These are phyloP conservation scores for Lanmaoa rubissima DNA, from an alignment of 768 basidiomycete species.

Conservation along the genomic window DNA sequence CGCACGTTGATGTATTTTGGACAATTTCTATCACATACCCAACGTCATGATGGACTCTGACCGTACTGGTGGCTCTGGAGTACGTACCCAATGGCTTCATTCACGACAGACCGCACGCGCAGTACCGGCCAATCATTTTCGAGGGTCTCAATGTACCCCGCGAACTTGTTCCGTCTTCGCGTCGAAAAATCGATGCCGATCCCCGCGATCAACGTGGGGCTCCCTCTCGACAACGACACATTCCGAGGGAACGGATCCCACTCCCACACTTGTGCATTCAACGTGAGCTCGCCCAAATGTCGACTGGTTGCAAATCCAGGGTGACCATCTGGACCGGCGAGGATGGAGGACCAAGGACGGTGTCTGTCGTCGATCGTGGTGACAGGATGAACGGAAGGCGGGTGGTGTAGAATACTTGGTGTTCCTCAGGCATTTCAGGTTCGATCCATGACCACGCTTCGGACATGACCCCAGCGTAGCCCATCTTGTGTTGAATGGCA, in stretches of 20 bases:
- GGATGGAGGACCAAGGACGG: conserved; percentile 60
- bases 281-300: conserved; percentile 37
- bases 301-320: conserved; percentile 44
- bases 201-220: conserved; percentile 46
- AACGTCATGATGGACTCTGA: neutral
- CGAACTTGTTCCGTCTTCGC: conserved; percentile 61
- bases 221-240: conserved; percentile 4
- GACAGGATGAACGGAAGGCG: conserved; percentile 52
- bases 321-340: conserved; percentile 43
- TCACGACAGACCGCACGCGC: conserved; percentile 39
- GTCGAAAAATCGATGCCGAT: conserved; percentile 62
- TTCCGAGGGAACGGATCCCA: conserved; percentile 55
- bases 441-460: conserved; percentile 40
- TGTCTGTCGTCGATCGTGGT: conserved; percentile 49
- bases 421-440: conserved; percentile 48
- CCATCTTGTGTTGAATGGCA: conserved; percentile 47
- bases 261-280: conserved; percentile 44
- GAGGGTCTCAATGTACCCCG: conserved; percentile 44
- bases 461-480: conserved; percentile 37
- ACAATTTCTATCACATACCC: conserved; percentile 47
- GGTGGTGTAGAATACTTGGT: conserved; percentile 48
- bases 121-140: conserved; percentile 33
- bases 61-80: neutral
- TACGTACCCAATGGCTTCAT: conserved; percentile 59
- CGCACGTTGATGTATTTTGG: conserved; percentile 68